Conservation (phyloP, 305 asterid species). For the Rubia balearica region DNA sequence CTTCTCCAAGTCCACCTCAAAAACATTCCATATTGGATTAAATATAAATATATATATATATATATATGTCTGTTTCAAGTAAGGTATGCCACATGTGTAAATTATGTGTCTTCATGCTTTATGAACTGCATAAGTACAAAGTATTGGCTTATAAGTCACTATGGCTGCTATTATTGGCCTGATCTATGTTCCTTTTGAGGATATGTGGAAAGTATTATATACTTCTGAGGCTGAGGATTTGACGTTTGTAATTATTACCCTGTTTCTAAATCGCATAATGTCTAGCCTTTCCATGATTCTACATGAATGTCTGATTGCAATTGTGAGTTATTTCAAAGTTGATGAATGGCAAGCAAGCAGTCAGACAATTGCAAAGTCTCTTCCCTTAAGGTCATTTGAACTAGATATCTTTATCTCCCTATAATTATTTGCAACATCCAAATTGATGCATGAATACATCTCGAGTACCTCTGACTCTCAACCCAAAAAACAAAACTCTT, state of each 20-base stretch:
- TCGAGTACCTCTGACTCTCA: too few species aligned
- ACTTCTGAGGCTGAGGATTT: conserved; percentile 68
- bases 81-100: conserved; percentile 40
- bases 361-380: conserved; percentile 48
- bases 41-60: conserved; percentile 7
- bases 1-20: conserved; percentile 60
- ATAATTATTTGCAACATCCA: too few species aligned
- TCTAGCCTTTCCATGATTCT: conserved; percentile 50
- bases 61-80: conserved; percentile 41
- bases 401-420: too few species aligned
- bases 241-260: conserved; percentile 40
- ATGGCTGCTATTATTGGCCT: not conserved
- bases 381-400: conserved; percentile 54
- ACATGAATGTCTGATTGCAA: conserved; percentile 49
- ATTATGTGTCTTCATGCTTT: not conserved
- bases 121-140: not conserved
- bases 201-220: conserved; percentile 32
- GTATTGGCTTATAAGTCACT: not conserved
- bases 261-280: conserved; percentile 75
- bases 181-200: conserved; percentile 35
- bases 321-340: conserved; percentile 46
- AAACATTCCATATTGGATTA: conserved; percentile 73
- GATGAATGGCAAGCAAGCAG: conserved; percentile 67
- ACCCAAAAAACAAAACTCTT: too few species aligned
- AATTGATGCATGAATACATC: too few species aligned